Base-by-base conservation (phyloP, 1,139 yeast species). In the Pneumocystis murina region DNA sequence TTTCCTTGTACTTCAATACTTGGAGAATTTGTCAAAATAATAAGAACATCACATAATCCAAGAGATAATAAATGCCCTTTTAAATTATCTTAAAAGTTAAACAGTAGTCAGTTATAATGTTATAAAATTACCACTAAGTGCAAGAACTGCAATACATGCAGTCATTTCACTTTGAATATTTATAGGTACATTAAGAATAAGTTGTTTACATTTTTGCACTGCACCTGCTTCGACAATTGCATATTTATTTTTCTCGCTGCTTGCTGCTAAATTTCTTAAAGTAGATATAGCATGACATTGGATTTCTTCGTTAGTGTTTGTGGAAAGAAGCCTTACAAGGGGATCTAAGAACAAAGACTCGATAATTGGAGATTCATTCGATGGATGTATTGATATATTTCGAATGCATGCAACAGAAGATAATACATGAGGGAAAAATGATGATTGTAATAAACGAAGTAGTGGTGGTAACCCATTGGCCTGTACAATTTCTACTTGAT, bases 401-500 rank as follows among this genome's bases (percentile, higher is more conserved):
- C 98, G 84, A 69, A 92, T 89, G 77, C 99, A 92, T 1, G 99
- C 99, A 63, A 92, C 98, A 14, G 97, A 94, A 2, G 98, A 97
- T 66, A 92, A 79, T 14, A 91, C 90, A 68, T 94, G 79, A 30
- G 97, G 96, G 71, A 90, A 92, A 72, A 92, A 96, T 68, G 87
- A 84, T 62, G 96, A 86, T 70, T 91, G 92, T 70, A 92, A 80
- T 65, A 94, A 80, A 68, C 87, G 87, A 17, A 89, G 95, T 72
- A 92, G 80, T 73, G 90, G 94, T 61, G 97, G 95, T 71, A 92
- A 81, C 0, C 98, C 99, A 64, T 95, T 96, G 58, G 95, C 92
- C 71, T 95, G 82, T 39, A 92, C 98, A 69, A 92, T 90, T 74
- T 92, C 97, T 67, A 92, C 83, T 77, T 92, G 99, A 75, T 92